Evolutionary conservation across 768 basidiomycete species (phyloP), one percentile per base, ranked within the genome.

Genomic region (Termitomyces eurrhizus): DNA sequence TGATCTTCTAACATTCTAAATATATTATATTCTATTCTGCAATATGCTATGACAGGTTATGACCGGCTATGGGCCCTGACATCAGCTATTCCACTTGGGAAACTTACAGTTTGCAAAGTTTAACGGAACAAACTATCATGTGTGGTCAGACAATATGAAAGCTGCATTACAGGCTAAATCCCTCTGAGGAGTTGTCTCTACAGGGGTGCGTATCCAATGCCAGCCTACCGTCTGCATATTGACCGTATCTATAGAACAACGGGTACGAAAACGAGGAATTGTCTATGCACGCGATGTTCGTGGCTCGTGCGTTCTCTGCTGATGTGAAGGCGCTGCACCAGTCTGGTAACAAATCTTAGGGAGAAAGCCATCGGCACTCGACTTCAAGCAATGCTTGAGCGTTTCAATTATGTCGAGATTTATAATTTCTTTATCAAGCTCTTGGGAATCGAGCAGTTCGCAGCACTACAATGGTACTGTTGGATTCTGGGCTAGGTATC

Each of bases 201-300:
- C 88, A 72, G 93, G 93, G 26, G 90, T 93, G 71, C 68, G 88
- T 77, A 56, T 44, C 36, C 32, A 11, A 33, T 44, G 18, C 39
- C 33, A 21, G 24, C n/a, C 24, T 13, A 18, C 35, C 44, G 54
- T 56, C 21, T 16, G 41, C 49, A 48, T 32, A 21, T 45, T 41
- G 21, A 45, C 45, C 35, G 33, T 52, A 32, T 21, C 2, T 64
- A 36, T 65, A 92, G 90, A 93, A 87, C 61, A 94, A 97, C 66
- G 95, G 95, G 7, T 97, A 95, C 68, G 93, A 95, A 70, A 94
- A 94, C 65, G 71, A 81, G 18, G 84, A 87, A 45, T 68, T 77
- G 12, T 78, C 88, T 7, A 96, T 96, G 95, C 84, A 86, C 54
- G 93, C 93, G 2, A 88, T 93, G 69, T 95, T 96, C 72, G 87